Base-by-base conservation (phyloP, 257 asterid species). In the Prunella vulgaris region DNA sequence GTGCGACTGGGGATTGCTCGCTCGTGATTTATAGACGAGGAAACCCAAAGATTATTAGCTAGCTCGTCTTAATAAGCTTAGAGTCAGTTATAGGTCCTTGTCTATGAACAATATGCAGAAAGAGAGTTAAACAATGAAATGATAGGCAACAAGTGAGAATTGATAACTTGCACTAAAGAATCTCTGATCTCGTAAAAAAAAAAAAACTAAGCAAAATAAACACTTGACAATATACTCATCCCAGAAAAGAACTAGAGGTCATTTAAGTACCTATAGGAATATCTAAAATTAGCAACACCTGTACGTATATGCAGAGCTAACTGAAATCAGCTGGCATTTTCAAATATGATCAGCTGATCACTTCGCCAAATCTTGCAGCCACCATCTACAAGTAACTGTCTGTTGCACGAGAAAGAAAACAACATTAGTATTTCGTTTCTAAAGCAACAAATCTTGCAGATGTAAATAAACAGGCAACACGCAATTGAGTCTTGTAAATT, bases 291-390 rank as follows among this genome's bases (percentile, higher is more conserved):
- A 70, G 75, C 70, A 49, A 77, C 68, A 42, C 75, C 82, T 73
- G 79, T 80, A 80, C 75, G 79, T 76, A 80, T 74, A 77, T 80
- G 78, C 84, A 76, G 76, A 80, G 44, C 76, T 72, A 72, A 68
- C 74, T 49, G 32, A 32, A 46, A 76, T 51, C 78, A 46, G 76
- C 74, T 56, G 73, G 14, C 68, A 69, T 59, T 72, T 76, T 57
- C 64, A 46, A 79, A 60, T 27, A 62, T 48, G 14, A 78, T 73
- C 77, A 35, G 61, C 53, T 1, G 54, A 40, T 53, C 66, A 24
- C 74, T 20, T 70, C 38, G 76, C 79, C 72, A 48, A 37, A 37
- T 66, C 74, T 69, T 68, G 77, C 68, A 2, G 54, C 70, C 44
- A 21, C n/a, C 71, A 30, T 68, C 82, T 81, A 74, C 82, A 78